These are phyloP conservation scores for Tulasnella sp. DNA, from an alignment of 768 basidiomycete species.

Conservation along the genomic window DNA sequence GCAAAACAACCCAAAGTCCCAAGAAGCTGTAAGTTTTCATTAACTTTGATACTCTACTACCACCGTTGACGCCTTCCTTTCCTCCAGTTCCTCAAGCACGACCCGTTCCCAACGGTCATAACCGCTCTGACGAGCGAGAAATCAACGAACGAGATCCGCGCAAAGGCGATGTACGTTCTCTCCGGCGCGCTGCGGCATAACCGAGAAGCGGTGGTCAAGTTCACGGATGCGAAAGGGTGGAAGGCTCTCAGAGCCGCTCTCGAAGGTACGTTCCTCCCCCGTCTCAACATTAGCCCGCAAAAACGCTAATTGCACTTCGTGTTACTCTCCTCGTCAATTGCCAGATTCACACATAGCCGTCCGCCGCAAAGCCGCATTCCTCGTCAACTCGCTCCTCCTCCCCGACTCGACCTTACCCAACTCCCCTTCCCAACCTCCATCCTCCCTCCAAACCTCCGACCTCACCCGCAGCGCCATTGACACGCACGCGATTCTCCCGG, in stretches of 20 bases:
- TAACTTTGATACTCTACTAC: neutral
- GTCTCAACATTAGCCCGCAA: neutral
- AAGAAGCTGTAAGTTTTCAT: constrained; percentile 47
- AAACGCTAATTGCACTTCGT: neutral
- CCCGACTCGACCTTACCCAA: constrained; percentile 25
- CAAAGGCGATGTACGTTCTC: constrained; percentile 75
- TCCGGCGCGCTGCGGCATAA: constrained; percentile 75
- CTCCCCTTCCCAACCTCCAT: constrained; percentile 1
- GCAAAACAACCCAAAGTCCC: constrained; percentile 82
- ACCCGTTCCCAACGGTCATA: constrained; percentile 56
- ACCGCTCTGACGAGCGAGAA: constrained; percentile 40
- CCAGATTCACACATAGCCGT: constrained; percentile 67
- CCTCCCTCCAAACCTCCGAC: constrained; percentile 3
- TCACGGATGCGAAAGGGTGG: constrained; percentile 55
- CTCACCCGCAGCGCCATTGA: constrained; percentile 6
- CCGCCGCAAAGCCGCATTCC: constrained; percentile 67
- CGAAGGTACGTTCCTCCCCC: constrained; percentile 35
- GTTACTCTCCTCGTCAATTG: neutral
- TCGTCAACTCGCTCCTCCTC: constrained; percentile 57
- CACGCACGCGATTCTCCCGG: neutral
- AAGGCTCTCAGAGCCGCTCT: constrained; percentile 43
- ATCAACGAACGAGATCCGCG: constrained; percentile 42
- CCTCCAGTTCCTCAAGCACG: constrained; percentile 46
- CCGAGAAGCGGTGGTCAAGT: constrained; percentile 44
- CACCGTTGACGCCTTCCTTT: neutral